A percentile compares a stretch with the other conserved stretches of the same genome.
phyloP scores from a whole-genome alignment of 257 asterid genomes.

The Lycium ferocissimum region DNA sequence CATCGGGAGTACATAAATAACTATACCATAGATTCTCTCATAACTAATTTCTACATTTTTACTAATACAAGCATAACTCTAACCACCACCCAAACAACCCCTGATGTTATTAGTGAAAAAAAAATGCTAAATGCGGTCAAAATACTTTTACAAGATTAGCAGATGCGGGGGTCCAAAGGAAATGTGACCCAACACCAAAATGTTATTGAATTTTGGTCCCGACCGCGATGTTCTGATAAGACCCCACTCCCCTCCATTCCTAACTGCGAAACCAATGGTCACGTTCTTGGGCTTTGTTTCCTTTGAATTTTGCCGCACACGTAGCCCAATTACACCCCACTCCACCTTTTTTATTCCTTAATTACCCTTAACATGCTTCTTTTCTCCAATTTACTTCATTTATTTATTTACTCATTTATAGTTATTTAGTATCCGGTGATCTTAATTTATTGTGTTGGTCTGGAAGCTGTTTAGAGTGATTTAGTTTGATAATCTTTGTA shows the following conservation, averaged over 20 bases:
- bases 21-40: no score
- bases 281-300: conserved; percentile 39
- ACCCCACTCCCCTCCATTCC: neutral
- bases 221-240: conserved; percentile 32
- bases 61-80: no score
- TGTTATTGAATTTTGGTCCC: conserved; percentile 38
- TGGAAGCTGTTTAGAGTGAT: no score
- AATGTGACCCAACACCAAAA: conserved; percentile 39
- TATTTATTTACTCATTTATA: neutral
- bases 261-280: conserved; percentile 33
- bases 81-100: neutral
- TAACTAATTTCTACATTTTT: no score
- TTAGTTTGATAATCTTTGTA: no score
- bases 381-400: neutral
- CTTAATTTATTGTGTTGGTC: no score
- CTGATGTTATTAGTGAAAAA: neutral
- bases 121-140: neutral
- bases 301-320: conserved; percentile 27
- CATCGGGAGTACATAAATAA: no score
- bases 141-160: neutral
- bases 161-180: conserved; percentile 29
- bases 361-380: neutral
- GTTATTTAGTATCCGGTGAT: no score
- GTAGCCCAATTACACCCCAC: conserved; percentile 25
- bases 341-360: neutral